Conservation (phyloP, 306 rosid genomes). For the Prunus campanulata region DNA sequence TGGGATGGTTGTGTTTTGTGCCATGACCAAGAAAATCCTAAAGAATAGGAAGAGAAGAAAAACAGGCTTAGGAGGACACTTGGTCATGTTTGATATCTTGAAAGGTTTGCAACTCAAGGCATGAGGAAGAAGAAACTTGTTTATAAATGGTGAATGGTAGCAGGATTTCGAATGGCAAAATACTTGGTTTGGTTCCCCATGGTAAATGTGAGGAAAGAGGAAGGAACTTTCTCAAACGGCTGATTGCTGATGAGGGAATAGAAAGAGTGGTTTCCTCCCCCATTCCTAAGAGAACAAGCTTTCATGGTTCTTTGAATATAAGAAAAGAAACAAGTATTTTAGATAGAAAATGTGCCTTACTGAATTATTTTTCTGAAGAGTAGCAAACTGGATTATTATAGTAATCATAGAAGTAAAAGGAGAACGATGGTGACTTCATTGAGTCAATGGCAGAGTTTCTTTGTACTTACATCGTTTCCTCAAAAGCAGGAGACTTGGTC, state of each 20-base stretch:
- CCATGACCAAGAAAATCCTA: background rate
- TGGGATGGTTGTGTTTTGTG: background rate
- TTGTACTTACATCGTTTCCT: background rate
- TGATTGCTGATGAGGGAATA: background rate
- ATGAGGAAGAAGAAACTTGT: background rate
- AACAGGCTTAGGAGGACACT: background rate
- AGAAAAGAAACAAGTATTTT: background rate
- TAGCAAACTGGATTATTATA: background rate
- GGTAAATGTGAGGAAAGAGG: background rate
- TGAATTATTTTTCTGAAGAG: no score
- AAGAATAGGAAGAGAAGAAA: background rate
- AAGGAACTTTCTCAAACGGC: background rate
- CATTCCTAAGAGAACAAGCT: background rate
- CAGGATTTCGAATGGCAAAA: background rate
- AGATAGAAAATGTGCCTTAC: no score
- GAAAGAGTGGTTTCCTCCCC: background rate
- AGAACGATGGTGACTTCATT: background rate
- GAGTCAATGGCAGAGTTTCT: background rate
- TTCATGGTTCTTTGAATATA: background rate
- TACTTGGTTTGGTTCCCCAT: background rate
- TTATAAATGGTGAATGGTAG: background rate
- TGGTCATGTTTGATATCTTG: background rate
- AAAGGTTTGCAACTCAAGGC: background rate
- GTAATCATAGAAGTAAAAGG: background rate
- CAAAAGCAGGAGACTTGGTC: background rate